phyloP scores from a whole-genome alignment of 306 rosid genomes.

The Fagus crenata region DNA sequence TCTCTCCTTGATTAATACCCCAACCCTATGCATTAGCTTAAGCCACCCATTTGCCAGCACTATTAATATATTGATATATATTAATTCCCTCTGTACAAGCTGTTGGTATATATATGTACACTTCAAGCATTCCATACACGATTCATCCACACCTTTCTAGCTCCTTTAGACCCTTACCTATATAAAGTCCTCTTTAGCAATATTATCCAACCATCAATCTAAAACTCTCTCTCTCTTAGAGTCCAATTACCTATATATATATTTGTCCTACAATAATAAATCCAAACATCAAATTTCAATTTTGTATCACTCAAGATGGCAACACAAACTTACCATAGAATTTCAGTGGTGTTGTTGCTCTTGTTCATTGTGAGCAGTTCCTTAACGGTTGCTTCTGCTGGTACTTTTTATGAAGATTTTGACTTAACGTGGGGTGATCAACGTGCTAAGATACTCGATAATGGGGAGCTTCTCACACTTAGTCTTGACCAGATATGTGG shows the following conservation, averaged over 20 bases:
- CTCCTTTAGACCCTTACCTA: background rate
- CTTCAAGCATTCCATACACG: slow-evolving; percentile 11
- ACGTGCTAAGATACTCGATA: slow-evolving; percentile 28
- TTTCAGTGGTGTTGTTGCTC: background rate
- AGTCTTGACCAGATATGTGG: slow-evolving; percentile 34
- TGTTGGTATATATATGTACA: background rate
- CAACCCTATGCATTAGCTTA: background rate
- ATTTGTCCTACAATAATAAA: background rate
- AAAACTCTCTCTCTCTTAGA: too few relatives aligned
- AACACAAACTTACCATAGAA: background rate
- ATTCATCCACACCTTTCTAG: background rate
- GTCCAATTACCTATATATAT: too few relatives aligned
- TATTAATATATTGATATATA: background rate
- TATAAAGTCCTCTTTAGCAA: background rate
- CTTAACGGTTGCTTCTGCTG: slow-evolving; percentile 1
- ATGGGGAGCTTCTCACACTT: slow-evolving; percentile 34
- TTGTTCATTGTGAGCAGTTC: background rate
- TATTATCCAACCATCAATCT: background rate
- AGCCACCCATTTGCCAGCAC: slow-evolving; percentile 27
- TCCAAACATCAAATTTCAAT: background rate
- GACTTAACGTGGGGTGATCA: slow-evolving; percentile 35
- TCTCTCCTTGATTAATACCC: background rate
- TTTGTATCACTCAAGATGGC: background rate
- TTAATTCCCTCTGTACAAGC: slow-evolving; percentile 6
- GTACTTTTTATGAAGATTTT: slow-evolving; percentile 23